phyloP scores from a whole-genome alignment of 257 asterid genomes.

The Haberlea rhodopensis region DNA sequence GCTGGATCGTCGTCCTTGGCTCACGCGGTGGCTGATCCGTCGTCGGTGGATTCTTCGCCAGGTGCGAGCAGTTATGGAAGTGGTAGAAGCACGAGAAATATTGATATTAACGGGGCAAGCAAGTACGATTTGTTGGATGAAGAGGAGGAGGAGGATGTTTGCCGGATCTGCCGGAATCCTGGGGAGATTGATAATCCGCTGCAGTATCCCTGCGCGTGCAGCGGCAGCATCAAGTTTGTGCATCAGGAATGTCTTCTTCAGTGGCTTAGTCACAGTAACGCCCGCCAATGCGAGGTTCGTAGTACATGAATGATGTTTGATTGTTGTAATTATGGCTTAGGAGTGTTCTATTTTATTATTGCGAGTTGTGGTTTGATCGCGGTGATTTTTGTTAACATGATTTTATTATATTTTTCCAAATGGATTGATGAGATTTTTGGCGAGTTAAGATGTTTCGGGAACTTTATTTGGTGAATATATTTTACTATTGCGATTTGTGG shows the following conservation, averaged over 20 bases:
- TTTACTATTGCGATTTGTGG: background rate
- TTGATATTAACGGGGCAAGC: conserved; percentile 26
- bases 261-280: conserved; percentile 99
- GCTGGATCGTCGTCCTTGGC: too few species aligned
- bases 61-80: conserved; percentile 28
- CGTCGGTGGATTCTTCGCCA: conserved; percentile 47
- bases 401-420: too few species aligned
- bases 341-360: too few species aligned
- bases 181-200: conserved; percentile 87
- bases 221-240: conserved; percentile 95
- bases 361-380: background rate
- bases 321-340: background rate
- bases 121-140: conserved; percentile 66
- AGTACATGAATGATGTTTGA: too few species aligned
- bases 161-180: conserved; percentile 97
- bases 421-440: background rate
- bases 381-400: background rate
- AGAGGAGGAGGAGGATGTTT: conserved; percentile 91
- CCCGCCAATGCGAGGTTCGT: conserved; percentile 94
- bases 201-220: conserved; percentile 93
- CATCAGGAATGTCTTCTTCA: conserved; percentile 97
- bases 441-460: background rate
- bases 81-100: conserved; percentile 22
- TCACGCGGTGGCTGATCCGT: conserved; percentile 37
- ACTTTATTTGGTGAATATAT: too few species aligned